These are phyloP conservation scores for Cercospora zeae-maydis DNA, from an alignment of 2,329 filamentous ascomycete species.

Conservation along the genomic window DNA sequence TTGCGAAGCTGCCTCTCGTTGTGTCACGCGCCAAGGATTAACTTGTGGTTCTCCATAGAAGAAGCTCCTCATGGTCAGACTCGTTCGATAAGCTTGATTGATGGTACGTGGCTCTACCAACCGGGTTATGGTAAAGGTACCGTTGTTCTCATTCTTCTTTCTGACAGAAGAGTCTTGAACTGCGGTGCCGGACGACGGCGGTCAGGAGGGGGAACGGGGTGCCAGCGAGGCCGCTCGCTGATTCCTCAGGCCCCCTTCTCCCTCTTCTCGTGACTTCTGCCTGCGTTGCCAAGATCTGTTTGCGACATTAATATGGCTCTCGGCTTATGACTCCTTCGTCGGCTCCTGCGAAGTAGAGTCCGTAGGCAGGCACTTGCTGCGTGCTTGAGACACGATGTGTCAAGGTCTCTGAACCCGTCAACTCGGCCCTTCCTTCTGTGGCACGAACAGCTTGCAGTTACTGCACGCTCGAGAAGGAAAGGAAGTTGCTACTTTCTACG, in stretches of 20 bases:
- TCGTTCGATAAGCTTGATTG: background rate
- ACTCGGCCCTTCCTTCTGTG: too few relatives aligned
- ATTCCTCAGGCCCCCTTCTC: background rate
- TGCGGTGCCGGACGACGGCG: background rate
- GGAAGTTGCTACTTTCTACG: too few relatives aligned
- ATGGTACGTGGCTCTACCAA: background rate
- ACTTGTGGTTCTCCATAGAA: conserved; percentile 3
- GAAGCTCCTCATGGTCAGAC: conserved; percentile 3
- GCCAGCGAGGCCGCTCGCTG: background rate
- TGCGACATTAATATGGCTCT: background rate
- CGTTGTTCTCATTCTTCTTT: background rate
- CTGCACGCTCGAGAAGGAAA: too few relatives aligned
- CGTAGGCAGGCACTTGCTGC: background rate
- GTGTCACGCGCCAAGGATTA: background rate
- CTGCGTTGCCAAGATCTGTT: background rate
- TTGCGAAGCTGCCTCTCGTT: background rate
- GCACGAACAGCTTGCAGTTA: too few relatives aligned
- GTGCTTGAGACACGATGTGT: background rate
- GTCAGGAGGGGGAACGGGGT: background rate
- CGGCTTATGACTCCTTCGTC: background rate
- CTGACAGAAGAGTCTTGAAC: background rate
- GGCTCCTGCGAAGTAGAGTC: background rate
- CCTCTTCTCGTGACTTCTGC: background rate
- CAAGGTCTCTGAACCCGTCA: too few relatives aligned
- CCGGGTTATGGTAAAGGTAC: background rate